phyloP scores from a whole-genome alignment of 768 basidiomycete species.

The Pisolithus sp. region DNA sequence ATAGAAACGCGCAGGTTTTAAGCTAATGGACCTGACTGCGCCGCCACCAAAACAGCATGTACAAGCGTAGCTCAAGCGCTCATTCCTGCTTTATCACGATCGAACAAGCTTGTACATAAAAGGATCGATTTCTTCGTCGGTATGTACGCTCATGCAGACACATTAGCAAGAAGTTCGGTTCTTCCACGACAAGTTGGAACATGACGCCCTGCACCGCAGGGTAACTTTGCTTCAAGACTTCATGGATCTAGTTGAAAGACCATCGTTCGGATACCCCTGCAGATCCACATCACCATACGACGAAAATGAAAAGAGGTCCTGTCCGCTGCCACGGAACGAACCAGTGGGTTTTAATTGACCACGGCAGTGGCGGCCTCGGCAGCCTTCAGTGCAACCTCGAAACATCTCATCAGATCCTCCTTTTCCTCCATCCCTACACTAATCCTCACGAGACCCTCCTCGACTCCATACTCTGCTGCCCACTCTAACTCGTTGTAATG shows the following conservation, averaged over 20 bases:
- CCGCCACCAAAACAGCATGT: no score
- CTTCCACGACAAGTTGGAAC: no score
- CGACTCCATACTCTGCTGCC: constrained; percentile 85
- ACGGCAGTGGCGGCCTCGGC: constrained; percentile 45
- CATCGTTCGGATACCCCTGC: neutral
- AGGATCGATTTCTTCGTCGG: no score
- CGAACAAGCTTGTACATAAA: no score
- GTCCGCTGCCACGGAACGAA: neutral
- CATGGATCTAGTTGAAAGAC: neutral
- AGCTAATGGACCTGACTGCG: no score
- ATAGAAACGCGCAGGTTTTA: no score
- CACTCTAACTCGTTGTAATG: constrained; percentile 88
- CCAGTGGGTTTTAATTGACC: neutral
- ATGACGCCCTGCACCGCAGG: no score
- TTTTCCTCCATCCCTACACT: constrained; percentile 87
- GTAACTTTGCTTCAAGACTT: neutral
- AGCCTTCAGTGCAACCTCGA: constrained; percentile 61
- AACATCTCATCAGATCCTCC: constrained; percentile 47
- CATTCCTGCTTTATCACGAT: no score
- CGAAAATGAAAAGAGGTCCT: neutral
- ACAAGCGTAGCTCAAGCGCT: no score
- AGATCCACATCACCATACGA: neutral
- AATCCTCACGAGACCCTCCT: constrained; percentile 75
- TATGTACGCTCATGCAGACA: no score
- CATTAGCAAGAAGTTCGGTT: no score